Evolutionary conservation across 169 alveolate species (phyloP).

Genomic region (Cryptosporidium felis): DNA sequence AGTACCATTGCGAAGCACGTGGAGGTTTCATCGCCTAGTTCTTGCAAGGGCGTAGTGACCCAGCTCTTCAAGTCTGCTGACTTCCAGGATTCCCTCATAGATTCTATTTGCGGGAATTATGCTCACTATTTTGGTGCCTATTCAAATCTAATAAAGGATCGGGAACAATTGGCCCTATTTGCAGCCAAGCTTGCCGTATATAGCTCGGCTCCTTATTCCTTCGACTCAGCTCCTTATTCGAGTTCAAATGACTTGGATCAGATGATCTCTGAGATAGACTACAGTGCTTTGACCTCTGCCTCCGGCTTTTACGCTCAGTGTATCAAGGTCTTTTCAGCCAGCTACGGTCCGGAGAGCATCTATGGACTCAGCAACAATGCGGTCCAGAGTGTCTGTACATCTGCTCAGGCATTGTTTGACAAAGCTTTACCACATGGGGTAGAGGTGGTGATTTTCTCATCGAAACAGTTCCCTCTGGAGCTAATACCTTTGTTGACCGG

Average conservation of each 20-base stretch:
- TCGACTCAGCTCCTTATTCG: constrained; percentile 52
- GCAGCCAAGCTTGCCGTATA: constrained; percentile 62
- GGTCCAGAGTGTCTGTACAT: constrained; percentile 62
- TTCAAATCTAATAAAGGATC: background rate
- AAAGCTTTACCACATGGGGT: constrained; percentile 70
- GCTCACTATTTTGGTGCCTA: background rate
- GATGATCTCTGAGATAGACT: constrained; percentile 45
- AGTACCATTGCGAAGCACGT: constrained; percentile 8
- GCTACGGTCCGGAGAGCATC: constrained; percentile 61
- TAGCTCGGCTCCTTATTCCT: constrained; percentile 44
- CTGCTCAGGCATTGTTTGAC: constrained; percentile 15
- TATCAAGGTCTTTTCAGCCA: constrained; percentile 1
- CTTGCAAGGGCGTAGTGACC: constrained; percentile 39
- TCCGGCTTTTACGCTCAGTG: constrained; percentile 52
- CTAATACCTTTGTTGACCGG: constrained; percentile 49
- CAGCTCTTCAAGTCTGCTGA: constrained; percentile 65
- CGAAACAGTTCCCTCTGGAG: constrained; percentile 38
- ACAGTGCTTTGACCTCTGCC: constrained; percentile 13
- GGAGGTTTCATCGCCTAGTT: background rate
- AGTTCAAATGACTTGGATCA: constrained; percentile 49
- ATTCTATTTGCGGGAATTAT: constrained; percentile 10
- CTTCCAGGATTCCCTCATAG: constrained; percentile 21
- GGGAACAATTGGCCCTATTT: background rate
- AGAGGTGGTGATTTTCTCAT: constrained; percentile 45
- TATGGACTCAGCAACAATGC: constrained; percentile 43